A percentile compares a stretch with the other conserved stretches of the same genome.
These are phyloP conservation scores for Nymphaea colorata DNA, from an alignment of 164 flowering plant genomes.

Conservation along the genomic window DNA sequence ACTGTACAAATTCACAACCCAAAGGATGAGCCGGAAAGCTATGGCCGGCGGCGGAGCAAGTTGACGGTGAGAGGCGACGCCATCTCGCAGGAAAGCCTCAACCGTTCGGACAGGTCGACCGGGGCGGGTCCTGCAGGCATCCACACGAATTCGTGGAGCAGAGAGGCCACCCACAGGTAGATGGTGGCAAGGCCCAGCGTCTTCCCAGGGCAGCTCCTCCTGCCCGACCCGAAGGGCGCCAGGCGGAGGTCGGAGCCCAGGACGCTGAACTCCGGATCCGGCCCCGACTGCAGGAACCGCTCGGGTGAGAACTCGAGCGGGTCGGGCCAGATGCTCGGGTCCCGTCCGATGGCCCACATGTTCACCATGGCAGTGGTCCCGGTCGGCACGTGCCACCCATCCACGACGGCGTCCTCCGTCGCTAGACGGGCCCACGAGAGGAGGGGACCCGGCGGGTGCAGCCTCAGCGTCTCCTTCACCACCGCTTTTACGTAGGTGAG, in stretches of 20 bases:
- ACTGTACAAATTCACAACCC: not conserved
- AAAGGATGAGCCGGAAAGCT: not conserved
- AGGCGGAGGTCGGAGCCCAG: constrained; percentile 57
- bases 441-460: constrained; percentile 60
- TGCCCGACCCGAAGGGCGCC: constrained; percentile 74
- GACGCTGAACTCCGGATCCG: constrained; percentile 29
- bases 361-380: constrained; percentile 89
- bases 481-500: constrained; percentile 33
- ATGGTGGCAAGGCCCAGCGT: constrained; percentile 43
- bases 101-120: constrained; percentile 34
- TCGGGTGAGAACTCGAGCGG: constrained; percentile 46
- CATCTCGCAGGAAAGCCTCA: constrained; percentile 56
- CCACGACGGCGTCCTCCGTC: constrained; percentile 43
- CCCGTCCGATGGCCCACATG: constrained; percentile 83
- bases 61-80: constrained; percentile 25
- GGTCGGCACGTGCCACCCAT: constrained; percentile 50
- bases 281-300: constrained; percentile 23
- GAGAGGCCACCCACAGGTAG: constrained; percentile 43
- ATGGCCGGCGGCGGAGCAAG: constrained; percentile 14
- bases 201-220: constrained; percentile 64
- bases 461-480: constrained; percentile 33
- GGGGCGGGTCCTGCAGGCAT: constrained; percentile 11
- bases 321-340: constrained; percentile 44
- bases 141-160: constrained; percentile 51
- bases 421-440: constrained; percentile 52